phyloP scores from a whole-genome alignment of 108 stramenopile species.

The Pseudonitzschia multiseries region DNA sequence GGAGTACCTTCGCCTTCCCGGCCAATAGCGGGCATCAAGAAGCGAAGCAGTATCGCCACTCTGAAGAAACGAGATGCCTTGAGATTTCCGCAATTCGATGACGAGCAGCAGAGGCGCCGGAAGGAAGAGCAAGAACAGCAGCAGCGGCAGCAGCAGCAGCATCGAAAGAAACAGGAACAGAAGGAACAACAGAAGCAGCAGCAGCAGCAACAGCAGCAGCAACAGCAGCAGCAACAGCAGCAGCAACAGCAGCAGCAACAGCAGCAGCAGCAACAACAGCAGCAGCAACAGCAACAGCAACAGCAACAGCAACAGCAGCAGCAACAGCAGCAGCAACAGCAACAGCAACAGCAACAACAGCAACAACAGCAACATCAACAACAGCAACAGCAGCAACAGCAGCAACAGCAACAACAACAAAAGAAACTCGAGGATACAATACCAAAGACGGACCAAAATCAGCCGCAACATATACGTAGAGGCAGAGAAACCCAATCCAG shows the following conservation, averaged over 20 bases:
- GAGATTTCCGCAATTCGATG: not conserved
- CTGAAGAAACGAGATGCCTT: constrained; percentile 12
- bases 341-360: not conserved
- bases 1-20: constrained; percentile 9
- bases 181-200: too few species aligned
- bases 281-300: not conserved
- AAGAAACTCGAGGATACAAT: too few species aligned
- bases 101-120: not conserved
- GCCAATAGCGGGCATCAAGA: not conserved
- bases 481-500: not conserved
- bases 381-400: not conserved
- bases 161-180: too few species aligned
- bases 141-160: not conserved
- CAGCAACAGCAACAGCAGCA: not conserved
- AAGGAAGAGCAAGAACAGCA: too few species aligned
- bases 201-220: too few species aligned
- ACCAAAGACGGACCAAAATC: not conserved
- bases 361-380: not conserved
- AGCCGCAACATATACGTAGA: not conserved
- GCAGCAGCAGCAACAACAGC: not conserved
- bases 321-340: not conserved
- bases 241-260: not conserved
- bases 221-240: not conserved
- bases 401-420: too few species aligned
- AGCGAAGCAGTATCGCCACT: not conserved